Evolutionary conservation across 768 basidiomycete species (phyloP), one percentile per base, ranked within the genome.

Genomic region (Sporobolomyces roseus): DNA sequence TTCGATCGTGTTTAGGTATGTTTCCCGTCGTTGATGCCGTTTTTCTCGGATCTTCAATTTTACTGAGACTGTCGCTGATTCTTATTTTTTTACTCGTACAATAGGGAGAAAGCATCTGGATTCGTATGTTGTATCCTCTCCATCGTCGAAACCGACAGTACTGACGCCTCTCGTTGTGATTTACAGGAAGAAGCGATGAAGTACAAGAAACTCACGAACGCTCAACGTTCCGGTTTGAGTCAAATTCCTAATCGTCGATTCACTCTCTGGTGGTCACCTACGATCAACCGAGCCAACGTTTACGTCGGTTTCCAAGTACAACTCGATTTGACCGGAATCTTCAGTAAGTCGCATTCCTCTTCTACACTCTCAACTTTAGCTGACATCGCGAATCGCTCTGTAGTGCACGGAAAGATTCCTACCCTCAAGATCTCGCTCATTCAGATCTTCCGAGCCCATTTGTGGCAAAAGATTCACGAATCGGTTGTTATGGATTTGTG

Each of bases 261-360:
- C 54, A 98, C 94, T 5, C 83, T 99, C 14, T 99, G 96, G 96
- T 75, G 74, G 76, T 67, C 63, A n/a, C 46, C 93, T 30, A 98
- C 94, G 0, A 97, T 97, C 82, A 98, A 98, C 80, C 91, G 96
- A 73, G 94, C 96, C 61, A 99, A 99, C 77, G 93, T 98, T 77
- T 96, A 96, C 76, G 93, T 98, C 78, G 96, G 96, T 85, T 99
- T 99, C 90, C 96, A 98, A 79, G 96, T 99, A 25, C 94, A 98
- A 77, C 85, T 99, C 52, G 96, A 99, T 84, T 80, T 99, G 70
- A 99, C 96, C 19, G 93, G 92, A 76, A 92, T 93, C 70, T 93
- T 94, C 83, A 93, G 63, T 65, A 36, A 35, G 54, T 19, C 25
- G 9, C 35, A 14, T 91, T 88, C 84, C 53, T 77, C 83, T 75